Percentiles rank a stretch among this genome's conserved stretches.
Conservation (phyloP, 768 basidiomycete species). For the Pisolithus microcarpus region DNA sequence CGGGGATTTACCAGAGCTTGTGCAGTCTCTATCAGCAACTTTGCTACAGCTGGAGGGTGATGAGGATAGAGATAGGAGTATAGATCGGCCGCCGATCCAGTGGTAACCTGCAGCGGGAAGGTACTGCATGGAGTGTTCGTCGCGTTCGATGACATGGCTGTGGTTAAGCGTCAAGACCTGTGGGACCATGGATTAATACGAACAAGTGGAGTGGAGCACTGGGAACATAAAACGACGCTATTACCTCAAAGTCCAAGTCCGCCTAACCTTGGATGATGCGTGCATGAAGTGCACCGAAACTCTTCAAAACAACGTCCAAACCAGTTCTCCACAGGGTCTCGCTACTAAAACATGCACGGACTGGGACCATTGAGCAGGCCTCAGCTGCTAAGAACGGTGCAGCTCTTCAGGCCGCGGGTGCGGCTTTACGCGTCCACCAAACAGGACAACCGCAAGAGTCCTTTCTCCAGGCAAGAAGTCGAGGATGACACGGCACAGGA, state of each 20-base stretch:
- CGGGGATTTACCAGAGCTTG: conserved; percentile 39
- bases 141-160: conserved; percentile 14
- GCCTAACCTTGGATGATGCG: no score
- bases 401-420: not conserved
- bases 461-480: not conserved
- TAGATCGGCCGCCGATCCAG: conserved; percentile 6
- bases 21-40: conserved; percentile 38
- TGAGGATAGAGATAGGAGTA: conserved; percentile 32
- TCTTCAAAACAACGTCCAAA: no score
- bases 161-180: not conserved
- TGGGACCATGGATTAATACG: not conserved
- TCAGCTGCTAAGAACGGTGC: not conserved
- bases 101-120: conserved; percentile 19
- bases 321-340: no score
- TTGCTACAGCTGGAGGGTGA: conserved; percentile 35
- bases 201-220: not conserved
- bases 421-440: not conserved
- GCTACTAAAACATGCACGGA: not conserved
- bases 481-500: conserved; percentile 27
- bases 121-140: conserved; percentile 24
- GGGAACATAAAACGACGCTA: not conserved
- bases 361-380: not conserved
- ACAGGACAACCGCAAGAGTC: not conserved
- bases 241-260: no score
- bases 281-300: no score